These are phyloP conservation scores for Teratosphaeriaceae sp. DNA, from an alignment of 2,329 filamentous ascomycete species.

Conservation along the genomic window DNA sequence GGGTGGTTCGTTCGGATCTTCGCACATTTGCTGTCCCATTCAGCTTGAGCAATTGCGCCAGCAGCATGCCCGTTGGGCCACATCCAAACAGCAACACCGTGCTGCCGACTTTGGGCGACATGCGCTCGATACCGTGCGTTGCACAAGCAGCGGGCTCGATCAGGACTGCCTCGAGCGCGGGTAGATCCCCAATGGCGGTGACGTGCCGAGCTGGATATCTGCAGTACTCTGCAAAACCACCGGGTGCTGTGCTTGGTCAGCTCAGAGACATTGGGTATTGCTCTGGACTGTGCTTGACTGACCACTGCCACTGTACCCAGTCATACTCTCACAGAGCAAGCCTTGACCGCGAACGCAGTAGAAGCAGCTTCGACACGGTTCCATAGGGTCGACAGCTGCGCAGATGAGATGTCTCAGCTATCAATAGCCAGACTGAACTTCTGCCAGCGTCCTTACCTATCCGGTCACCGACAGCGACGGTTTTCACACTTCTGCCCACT, in stretches of 20 bases:
- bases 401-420: too few relatives aligned
- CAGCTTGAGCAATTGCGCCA: constrained; percentile 56
- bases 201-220: constrained; percentile 8
- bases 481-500: constrained; percentile 52
- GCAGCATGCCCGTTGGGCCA: constrained; percentile 14
- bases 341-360: constrained; percentile 64
- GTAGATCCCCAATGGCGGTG: constrained; percentile 1
- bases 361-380: constrained; percentile 66
- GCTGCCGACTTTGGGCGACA: constrained; percentile 8
- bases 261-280: not conserved
- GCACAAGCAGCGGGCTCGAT: constrained; percentile 9
- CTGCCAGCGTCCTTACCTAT: too few relatives aligned
- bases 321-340: constrained; percentile 63
- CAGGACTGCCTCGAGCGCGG: constrained; percentile 7
- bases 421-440: too few relatives aligned
- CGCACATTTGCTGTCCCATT: constrained; percentile 65
- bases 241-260: constrained; percentile 4
- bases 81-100: constrained; percentile 8
- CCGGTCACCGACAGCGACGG: constrained; percentile 56
- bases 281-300: not conserved
- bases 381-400: constrained; percentile 55
- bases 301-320: constrained; percentile 55
- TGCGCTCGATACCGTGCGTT: constrained; percentile 8
- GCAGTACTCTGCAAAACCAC: constrained; percentile 8
- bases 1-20: constrained; percentile 55